Conservation (phyloP, 345 rosid species). For the Lagerstroemia speciosa region DNA sequence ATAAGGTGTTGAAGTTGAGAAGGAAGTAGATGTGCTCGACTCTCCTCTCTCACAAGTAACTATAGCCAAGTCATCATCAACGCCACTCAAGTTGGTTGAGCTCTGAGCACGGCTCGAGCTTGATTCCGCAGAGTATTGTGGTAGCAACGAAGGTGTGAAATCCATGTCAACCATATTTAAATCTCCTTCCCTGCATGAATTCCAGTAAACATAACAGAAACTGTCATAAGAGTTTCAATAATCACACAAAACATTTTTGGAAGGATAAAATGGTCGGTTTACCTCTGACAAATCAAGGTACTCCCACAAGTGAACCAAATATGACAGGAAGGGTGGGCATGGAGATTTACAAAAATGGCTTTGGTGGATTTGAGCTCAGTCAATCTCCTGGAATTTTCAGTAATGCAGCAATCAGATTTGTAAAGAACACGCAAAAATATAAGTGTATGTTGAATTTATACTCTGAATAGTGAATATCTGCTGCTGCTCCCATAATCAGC, state of each 20-base stretch:
- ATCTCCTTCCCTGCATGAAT: conserved; percentile 15
- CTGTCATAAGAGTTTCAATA: not conserved
- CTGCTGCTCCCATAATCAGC: conserved; percentile 75
- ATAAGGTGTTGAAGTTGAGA: not conserved
- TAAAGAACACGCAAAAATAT: not conserved
- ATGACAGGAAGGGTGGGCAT: conserved; percentile 38
- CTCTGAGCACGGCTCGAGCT: not conserved
- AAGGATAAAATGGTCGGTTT: not conserved
- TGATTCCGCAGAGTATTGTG: not conserved
- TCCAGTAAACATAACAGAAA: not conserved
- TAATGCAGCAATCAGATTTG: not conserved
- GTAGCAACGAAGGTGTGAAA: not conserved
- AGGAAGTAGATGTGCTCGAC: not conserved
- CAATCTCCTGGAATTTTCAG: conserved; percentile 42
- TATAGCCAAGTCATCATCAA: not conserved
- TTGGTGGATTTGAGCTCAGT: conserved; percentile 41
- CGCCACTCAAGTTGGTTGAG: conserved; percentile 3
- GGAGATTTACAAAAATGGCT: conserved; percentile 36
- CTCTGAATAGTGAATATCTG: conserved; percentile 43
- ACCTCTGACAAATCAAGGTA: conserved; percentile 36
- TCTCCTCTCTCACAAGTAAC: conserved; percentile 7
- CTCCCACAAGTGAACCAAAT: conserved; percentile 47
- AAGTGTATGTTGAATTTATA: conserved; percentile 13
- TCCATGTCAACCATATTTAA: conserved; percentile 1
- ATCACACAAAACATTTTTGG: not conserved